These are phyloP conservation scores for Fragaria ananassa DNA, from an alignment of 306 rosid genomes.

Conservation along the genomic window DNA sequence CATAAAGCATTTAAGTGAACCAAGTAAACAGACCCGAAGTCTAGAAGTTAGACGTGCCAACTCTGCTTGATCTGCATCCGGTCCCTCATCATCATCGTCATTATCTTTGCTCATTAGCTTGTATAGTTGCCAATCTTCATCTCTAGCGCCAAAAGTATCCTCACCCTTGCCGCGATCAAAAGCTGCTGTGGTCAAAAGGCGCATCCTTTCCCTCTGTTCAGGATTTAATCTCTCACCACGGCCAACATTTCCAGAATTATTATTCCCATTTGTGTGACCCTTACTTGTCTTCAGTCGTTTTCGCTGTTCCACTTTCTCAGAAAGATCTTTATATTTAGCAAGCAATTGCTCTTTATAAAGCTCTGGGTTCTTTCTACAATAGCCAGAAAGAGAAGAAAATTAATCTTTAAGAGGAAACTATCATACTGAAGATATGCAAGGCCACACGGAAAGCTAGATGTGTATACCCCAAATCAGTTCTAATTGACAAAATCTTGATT, in stretches of 20 bases:
- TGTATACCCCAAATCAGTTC: slow-evolving; percentile 7
- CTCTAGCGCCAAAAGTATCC: slow-evolving; percentile 82
- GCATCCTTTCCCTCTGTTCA: slow-evolving; percentile 97
- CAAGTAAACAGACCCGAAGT: slow-evolving; percentile 63
- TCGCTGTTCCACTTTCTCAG: slow-evolving; percentile 69
- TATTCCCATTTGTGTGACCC: slow-evolving; percentile 57
- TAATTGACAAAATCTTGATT: neutral
- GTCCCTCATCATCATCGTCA: slow-evolving; percentile 71
- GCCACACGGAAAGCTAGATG: neutral
- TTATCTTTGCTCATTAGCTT: slow-evolving; percentile 76
- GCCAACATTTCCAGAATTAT: slow-evolving; percentile 62
- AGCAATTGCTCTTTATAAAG: slow-evolving; percentile 75
- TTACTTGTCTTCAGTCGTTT: slow-evolving; percentile 68
- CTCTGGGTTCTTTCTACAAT: slow-evolving; percentile 75
- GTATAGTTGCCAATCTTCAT: slow-evolving; percentile 98
- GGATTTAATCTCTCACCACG: slow-evolving; percentile 95
- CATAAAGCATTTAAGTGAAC: neutral
- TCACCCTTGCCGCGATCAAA: slow-evolving; percentile 97
- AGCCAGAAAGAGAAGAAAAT: slow-evolving; percentile 15
- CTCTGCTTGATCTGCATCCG: slow-evolving; percentile 69
- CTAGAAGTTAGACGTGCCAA: slow-evolving; percentile 63
- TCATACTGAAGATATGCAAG: slow-evolving; percentile 18
- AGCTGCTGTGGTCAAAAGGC: slow-evolving; percentile 94
- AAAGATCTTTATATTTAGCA: slow-evolving; percentile 66
- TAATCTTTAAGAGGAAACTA: slow-evolving; percentile 20